Base-by-base conservation (phyloP, 1,139 yeast species). In the Torulaspora pretoriensis region DNA sequence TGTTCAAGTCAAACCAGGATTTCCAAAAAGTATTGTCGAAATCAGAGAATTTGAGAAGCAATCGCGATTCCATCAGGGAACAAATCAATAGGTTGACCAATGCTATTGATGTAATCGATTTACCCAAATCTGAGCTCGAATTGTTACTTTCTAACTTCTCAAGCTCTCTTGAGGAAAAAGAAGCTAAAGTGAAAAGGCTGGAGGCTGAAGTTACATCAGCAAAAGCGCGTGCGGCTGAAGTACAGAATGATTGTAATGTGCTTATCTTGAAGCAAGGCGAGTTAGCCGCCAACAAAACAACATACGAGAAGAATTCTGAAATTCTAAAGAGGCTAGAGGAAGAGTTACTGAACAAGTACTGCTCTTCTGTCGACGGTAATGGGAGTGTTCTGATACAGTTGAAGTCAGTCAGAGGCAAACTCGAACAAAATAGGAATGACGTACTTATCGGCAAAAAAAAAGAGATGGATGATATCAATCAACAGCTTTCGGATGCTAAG, bases 1-100 rank as follows among this genome's bases (percentile, higher is more conserved):
- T 90, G 6, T 88, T 89, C 64, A 78, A 78, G 37, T 75, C 88
- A 1, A 86, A 88, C 60, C 96, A 88, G 63, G 83, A 81, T 49
- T 89, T 85, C 57, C 96, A 89, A 61, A 74, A 79, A 48, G 79
- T 81, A 1, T 63, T 88, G 24, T 80, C 84, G 32, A 78, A 78
- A 52, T 65, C 80, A 25, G 88, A 84, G 35, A 80, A 78, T 49
- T 63, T 82, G 35, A 67, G 68, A 28, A 78, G 75, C 51, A 75
- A 75, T 45, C 70, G 70, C 48, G 57, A 59, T 16, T 68, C 79
- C 1, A 62, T 76, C 19, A 51, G 54, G 12, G 78, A 75, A 36
- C 83, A 79, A 54, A 70, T 80, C 8, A 65, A 67, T 7, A 69
- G 87, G 40, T 57, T 80, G 22, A 60, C 67, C 38, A 54, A 64